Percentiles rank a stretch among this genome's conserved stretches.
Evolutionary conservation across 306 rosid species (phyloP).

Genomic region (Begonia masoniana): DNA sequence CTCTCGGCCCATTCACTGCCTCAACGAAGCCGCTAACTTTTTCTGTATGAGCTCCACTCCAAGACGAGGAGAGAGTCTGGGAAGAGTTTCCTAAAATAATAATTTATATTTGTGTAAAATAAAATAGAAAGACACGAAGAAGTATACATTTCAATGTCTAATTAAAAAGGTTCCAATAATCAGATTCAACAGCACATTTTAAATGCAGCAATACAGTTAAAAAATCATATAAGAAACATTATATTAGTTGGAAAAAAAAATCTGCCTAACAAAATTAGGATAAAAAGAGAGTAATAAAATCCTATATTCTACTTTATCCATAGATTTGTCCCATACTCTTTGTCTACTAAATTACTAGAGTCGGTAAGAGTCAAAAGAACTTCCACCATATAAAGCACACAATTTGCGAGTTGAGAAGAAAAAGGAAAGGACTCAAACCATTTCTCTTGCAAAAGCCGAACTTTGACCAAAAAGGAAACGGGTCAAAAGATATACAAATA

Average conservation of each 20-base stretch:
- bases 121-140: constrained; percentile 2
- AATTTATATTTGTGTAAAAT: constrained; percentile 12
- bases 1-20: constrained; percentile 17
- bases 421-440: too few relatives aligned
- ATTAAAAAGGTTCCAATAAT: background rate
- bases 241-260: too few relatives aligned
- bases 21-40: constrained; percentile 64
- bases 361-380: constrained; percentile 2
- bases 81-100: constrained; percentile 51
- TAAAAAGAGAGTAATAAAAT: too few relatives aligned
- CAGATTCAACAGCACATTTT: too few relatives aligned
- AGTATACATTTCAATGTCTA: background rate
- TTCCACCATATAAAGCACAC: constrained; percentile 13
- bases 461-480: constrained; percentile 4
- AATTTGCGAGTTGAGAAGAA: too few relatives aligned
- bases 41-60: constrained; percentile 80
- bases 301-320: too few relatives aligned
- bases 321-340: too few relatives aligned
- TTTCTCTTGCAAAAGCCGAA: too few relatives aligned
- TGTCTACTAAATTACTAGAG: too few relatives aligned
- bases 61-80: constrained; percentile 74
- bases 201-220: too few relatives aligned
- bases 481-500: constrained; percentile 12
- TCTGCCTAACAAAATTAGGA: too few relatives aligned
- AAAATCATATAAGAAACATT: too few relatives aligned